phyloP scores from a whole-genome alignment of 2,329 filamentous ascomycete genomes.

The Penicillium expansum region DNA sequence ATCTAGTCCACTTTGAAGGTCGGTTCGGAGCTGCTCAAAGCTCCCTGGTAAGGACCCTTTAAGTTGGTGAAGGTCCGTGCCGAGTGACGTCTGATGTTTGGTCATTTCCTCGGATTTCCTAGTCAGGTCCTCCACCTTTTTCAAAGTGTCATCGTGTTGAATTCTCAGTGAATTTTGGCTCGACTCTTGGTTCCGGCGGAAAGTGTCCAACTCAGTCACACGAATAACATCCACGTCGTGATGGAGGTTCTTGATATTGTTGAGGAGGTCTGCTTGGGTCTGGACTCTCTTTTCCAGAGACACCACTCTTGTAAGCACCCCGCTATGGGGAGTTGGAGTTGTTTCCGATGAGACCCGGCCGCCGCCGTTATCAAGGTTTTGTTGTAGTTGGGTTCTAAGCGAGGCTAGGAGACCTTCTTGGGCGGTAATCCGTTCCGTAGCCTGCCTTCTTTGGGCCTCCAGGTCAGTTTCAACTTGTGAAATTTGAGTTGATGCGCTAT shows the following conservation, averaged over 20 bases:
- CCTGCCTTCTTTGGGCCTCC: neutral
- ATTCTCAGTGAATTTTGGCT: neutral
- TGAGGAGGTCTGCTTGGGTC: neutral
- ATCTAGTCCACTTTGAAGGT: neutral
- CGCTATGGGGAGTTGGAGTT: neutral
- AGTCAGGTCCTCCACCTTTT: neutral
- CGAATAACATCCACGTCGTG: neutral
- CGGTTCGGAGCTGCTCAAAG: neutral
- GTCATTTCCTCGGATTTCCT: neutral
- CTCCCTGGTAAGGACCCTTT: neutral
- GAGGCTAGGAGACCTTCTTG: neutral
- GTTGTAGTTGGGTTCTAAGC: neutral
- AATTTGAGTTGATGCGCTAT: neutral
- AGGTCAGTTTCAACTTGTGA: neutral
- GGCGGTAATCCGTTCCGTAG: neutral
- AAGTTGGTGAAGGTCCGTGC: neutral
- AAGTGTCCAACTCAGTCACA: neutral
- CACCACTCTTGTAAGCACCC: neutral
- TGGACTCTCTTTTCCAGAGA: neutral
- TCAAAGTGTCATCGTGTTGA: neutral
- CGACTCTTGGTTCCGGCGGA: neutral
- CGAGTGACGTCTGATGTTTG: neutral
- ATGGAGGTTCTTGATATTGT: neutral
- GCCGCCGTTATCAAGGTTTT: neutral
- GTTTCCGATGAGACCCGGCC: neutral